A percentile compares a stretch with the other conserved stretches of the same genome.
Conservation (phyloP, 1,139 yeast species). For the Nadsonia commutata region DNA sequence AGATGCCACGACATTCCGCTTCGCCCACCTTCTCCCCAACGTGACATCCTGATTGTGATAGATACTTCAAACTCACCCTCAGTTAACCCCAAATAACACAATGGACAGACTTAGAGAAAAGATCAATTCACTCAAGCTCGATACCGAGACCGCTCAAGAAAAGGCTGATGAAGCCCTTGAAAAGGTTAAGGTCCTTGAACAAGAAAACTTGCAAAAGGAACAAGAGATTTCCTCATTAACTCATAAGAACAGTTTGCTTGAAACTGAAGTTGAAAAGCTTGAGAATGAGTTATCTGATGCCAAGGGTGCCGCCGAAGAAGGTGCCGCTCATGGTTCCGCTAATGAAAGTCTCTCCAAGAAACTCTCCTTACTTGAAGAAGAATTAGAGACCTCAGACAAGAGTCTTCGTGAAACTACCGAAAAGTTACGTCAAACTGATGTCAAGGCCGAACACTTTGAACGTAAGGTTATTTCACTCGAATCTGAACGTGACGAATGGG, state of each 20-base stretch:
- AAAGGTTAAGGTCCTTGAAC: constrained; percentile 80
- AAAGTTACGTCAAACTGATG: constrained; percentile 88
- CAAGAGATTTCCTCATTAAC: constrained; percentile 88
- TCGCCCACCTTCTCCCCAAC: too few species aligned
- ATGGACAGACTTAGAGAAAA: constrained; percentile 53
- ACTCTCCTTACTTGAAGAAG: constrained; percentile 84
- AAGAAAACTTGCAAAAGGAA: constrained; percentile 81
- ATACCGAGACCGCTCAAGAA: constrained; percentile 95
- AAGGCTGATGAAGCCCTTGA: constrained; percentile 78
- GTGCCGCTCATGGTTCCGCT: constrained; percentile 74
- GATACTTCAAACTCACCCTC: constrained; percentile 3
- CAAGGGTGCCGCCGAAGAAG: constrained; percentile 86
- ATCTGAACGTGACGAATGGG: constrained; percentile 84
- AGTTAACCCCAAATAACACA: constrained; percentile 8
- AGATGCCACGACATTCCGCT: too few species aligned
- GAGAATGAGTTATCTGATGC: constrained; percentile 68
- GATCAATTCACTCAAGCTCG: constrained; percentile 79
- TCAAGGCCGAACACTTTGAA: constrained; percentile 93
- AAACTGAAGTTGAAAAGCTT: constrained; percentile 79
- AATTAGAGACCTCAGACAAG: constrained; percentile 83
- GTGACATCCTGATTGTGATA: too few species aligned
- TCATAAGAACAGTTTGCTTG: constrained; percentile 83
- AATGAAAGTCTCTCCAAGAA: constrained; percentile 88
- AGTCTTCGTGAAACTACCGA: constrained; percentile 88
- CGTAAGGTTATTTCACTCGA: constrained; percentile 88